Conservation (phyloP, 2,329 filamentous ascomycete species). For the Pseudopyrenochaeta lycopersici region DNA sequence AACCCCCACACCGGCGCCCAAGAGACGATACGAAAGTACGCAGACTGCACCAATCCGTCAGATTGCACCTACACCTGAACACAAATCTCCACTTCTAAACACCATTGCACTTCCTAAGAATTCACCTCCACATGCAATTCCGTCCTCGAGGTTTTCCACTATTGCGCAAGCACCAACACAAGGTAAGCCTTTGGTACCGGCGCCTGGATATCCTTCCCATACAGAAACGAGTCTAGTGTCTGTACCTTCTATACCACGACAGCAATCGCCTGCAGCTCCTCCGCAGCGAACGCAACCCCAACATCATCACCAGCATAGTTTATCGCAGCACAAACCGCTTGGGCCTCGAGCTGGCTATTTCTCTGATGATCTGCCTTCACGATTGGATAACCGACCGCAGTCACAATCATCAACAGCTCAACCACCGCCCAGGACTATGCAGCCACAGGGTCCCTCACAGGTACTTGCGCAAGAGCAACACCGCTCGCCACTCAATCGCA, state of each 20-base stretch:
- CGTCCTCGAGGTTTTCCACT: conserved; percentile 39
- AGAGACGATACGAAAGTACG: conserved; percentile 58
- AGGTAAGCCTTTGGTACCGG: conserved; percentile 35
- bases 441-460: conserved; percentile 38
- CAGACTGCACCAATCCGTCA: conserved; percentile 50
- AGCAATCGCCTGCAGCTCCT: conserved; percentile 41
- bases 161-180: conserved; percentile 45
- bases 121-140: conserved; percentile 45
- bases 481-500: conserved; percentile 35
- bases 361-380: conserved; percentile 41
- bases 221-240: conserved; percentile 39
- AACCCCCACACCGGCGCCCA: conserved; percentile 57
- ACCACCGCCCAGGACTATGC: conserved; percentile 32
- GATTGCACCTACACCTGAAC: conserved; percentile 57
- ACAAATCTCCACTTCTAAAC: conserved; percentile 45
- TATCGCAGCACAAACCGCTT: conserved; percentile 39
- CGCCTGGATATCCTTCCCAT: conserved; percentile 28
- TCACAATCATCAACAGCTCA: conserved; percentile 36
- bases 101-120: conserved; percentile 44
- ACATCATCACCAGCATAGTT: conserved; percentile 36
- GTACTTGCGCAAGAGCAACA: conserved; percentile 37
- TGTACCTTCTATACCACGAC: conserved; percentile 37
- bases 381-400: conserved; percentile 38
- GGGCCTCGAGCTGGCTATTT: conserved; percentile 49
- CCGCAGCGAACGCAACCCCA: conserved; percentile 33